phyloP scores from a whole-genome alignment of 2,329 filamentous ascomycete genomes.

The Stagonosporopsis tanaceti region DNA sequence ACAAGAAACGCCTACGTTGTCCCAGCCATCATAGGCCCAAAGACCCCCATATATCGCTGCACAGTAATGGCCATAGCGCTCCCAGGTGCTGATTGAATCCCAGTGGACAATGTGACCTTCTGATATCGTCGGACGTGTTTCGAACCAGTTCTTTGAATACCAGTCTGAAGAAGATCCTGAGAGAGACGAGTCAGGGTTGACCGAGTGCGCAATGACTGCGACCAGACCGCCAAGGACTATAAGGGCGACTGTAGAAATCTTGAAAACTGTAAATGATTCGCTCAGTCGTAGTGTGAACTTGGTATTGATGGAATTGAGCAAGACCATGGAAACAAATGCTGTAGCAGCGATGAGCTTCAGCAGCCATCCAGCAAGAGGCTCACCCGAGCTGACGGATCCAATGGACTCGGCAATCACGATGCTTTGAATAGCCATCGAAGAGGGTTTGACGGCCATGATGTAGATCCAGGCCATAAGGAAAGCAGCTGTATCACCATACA shows the following conservation, averaged over 20 bases:
- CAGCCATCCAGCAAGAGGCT: conserved; percentile 20
- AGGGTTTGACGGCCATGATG: conserved; percentile 70
- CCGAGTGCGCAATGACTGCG: conserved; percentile 41
- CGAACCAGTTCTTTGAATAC: conserved; percentile 63
- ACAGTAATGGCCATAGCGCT: conserved; percentile 66
- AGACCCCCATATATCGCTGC: conserved; percentile 68
- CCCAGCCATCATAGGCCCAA: conserved; percentile 73
- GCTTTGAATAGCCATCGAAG: conserved; percentile 68
- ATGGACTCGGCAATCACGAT: conserved; percentile 65
- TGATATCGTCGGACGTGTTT: conserved; percentile 58
- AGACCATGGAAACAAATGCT: conserved; percentile 51
- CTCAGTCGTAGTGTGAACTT: conserved; percentile 51
- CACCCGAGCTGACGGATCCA: conserved; percentile 57
- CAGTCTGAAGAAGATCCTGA: conserved; percentile 43
- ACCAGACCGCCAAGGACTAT: conserved; percentile 43
- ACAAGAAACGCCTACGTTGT: conserved; percentile 59
- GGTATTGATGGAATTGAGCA: conserved; percentile 56
- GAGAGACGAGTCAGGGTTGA: conserved; percentile 38
- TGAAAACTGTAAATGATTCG: conserved; percentile 54
- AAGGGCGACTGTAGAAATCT: conserved; percentile 43
- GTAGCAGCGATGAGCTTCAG: conserved; percentile 50
- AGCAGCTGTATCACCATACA: conserved; percentile 68
- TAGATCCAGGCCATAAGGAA: conserved; percentile 72
- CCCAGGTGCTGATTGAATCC: conserved; percentile 60
- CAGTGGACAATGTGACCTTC: conserved; percentile 51